Percentiles rank a stretch among this genome's conserved stretches.
These are phyloP conservation scores for Suillus occidentalis DNA, from an alignment of 768 basidiomycete species.

Conservation along the genomic window DNA sequence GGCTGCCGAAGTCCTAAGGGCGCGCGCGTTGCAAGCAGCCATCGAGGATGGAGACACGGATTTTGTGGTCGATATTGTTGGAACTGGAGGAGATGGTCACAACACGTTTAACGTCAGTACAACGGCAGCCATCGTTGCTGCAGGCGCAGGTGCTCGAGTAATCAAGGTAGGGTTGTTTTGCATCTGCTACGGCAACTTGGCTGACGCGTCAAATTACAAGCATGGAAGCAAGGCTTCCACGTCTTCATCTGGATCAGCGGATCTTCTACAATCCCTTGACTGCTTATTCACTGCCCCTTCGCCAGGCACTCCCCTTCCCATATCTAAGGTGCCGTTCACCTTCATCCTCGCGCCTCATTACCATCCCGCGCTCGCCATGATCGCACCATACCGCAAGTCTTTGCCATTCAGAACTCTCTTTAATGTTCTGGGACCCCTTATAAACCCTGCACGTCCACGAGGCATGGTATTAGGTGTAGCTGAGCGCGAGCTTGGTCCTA, in stretches of 20 bases:
- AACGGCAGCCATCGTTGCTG: constrained; percentile 89
- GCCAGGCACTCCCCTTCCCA: constrained; percentile 38
- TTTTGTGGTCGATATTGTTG: constrained; percentile 57
- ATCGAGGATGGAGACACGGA: constrained; percentile 62
- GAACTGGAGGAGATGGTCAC: constrained; percentile 81
- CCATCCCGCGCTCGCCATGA: constrained; percentile 79
- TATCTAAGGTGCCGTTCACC: constrained; percentile 75
- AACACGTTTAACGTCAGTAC: constrained; percentile 98
- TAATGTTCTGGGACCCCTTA: constrained; percentile 91
- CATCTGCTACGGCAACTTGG: neutral
- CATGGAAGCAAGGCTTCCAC: constrained; percentile 91
- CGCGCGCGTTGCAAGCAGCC: constrained; percentile 60
- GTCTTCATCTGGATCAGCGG: constrained; percentile 92
- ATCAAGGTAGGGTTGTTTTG: constrained; percentile 65
- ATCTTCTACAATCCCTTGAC: constrained; percentile 81
- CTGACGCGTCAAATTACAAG: constrained; percentile 40
- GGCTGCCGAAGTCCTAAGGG: constrained; percentile 71
- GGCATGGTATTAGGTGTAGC: constrained; percentile 94
- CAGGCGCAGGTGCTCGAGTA: constrained; percentile 91
- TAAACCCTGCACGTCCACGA: constrained; percentile 84
- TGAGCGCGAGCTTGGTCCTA: constrained; percentile 72
- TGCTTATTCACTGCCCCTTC: constrained; percentile 72
- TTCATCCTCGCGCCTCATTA: constrained; percentile 95
- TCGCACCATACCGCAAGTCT: constrained; percentile 81
- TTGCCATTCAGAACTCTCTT: constrained; percentile 96